phyloP scores from a whole-genome alignment of 805 yeast genomes.

The Dipodascus geniculatus region DNA sequence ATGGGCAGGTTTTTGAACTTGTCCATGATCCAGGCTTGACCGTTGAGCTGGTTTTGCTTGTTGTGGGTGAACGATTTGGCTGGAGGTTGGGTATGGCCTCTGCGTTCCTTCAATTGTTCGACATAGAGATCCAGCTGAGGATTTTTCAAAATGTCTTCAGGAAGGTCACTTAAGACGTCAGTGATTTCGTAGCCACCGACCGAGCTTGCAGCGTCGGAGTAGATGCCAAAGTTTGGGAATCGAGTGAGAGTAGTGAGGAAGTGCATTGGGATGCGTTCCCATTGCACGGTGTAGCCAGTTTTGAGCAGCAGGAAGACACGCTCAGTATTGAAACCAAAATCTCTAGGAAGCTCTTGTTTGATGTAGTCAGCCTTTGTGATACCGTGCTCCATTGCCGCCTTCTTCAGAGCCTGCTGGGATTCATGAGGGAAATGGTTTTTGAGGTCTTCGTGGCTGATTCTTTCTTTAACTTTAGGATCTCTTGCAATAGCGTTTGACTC shows the following conservation, averaged over 20 bases:
- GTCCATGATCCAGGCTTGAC: conserved; percentile 24
- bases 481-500: neutral
- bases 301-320: conserved; percentile 25
- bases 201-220: conserved; percentile 24
- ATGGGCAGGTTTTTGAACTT: conserved; percentile 28
- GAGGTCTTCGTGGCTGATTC: neutral
- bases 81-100: neutral
- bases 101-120: conserved; percentile 2
- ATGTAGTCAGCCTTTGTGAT: neutral
- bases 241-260: conserved; percentile 24
- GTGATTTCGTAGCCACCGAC: conserved; percentile 24
- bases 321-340: conserved; percentile 4
- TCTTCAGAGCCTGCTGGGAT: neutral
- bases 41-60: neutral
- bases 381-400: neutral
- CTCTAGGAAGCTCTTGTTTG: conserved; percentile 6
- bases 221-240: conserved; percentile 23
- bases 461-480: neutral
- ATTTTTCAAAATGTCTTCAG: conserved; percentile 11
- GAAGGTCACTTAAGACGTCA: conserved; percentile 21
- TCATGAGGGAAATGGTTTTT: neutral
- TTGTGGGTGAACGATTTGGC: neutral
- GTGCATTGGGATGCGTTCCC: conserved; percentile 28
- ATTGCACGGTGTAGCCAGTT: conserved; percentile 25
- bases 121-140: conserved; percentile 20